phyloP scores from a whole-genome alignment of 345 rosid genomes.

The Kandelia obovata region DNA sequence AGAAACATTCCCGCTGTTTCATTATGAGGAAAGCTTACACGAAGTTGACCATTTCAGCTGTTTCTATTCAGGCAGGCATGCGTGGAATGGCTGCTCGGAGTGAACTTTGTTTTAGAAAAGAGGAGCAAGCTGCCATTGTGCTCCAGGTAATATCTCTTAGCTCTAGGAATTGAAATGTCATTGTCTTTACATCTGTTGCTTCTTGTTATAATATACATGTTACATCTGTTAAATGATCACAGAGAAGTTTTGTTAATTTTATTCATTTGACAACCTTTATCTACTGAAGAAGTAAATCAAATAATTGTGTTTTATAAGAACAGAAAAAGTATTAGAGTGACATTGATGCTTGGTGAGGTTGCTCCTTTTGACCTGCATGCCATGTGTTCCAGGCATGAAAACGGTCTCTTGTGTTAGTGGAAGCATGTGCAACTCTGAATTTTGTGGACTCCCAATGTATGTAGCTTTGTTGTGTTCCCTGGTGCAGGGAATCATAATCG shows the following conservation, averaged over 20 bases:
- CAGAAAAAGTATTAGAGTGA: too few species aligned
- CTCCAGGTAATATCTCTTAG: slow-evolving; percentile 55
- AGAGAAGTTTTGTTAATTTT: neutral
- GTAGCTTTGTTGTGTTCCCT: too few species aligned
- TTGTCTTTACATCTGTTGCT: too few species aligned
- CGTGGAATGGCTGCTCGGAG: slow-evolving; percentile 89
- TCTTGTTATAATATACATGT: neutral
- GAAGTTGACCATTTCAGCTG: slow-evolving; percentile 46
- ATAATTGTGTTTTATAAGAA: too few species aligned
- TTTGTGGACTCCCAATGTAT: too few species aligned
- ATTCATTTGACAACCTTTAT: neutral
- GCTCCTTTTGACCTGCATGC: too few species aligned
- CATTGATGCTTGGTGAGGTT: too few species aligned
- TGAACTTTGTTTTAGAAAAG: slow-evolving; percentile 62
- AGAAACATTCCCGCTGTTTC: slow-evolving; percentile 68
- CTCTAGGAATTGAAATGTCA: neutral
- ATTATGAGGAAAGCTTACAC: slow-evolving; percentile 67
- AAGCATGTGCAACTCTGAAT: too few species aligned
- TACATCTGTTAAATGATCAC: neutral
- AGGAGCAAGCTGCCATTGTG: slow-evolving; percentile 60
- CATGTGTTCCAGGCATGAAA: too few species aligned
- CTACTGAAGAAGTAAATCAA: too few species aligned
- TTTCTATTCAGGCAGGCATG: slow-evolving; percentile 73
- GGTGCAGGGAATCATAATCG: too few species aligned
- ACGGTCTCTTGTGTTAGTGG: too few species aligned